Percentiles rank a stretch among this genome's conserved stretches.
These are phyloP conservation scores for Populus hybrid DNA, from an alignment of 441 rosid species.

Conservation along the genomic window DNA sequence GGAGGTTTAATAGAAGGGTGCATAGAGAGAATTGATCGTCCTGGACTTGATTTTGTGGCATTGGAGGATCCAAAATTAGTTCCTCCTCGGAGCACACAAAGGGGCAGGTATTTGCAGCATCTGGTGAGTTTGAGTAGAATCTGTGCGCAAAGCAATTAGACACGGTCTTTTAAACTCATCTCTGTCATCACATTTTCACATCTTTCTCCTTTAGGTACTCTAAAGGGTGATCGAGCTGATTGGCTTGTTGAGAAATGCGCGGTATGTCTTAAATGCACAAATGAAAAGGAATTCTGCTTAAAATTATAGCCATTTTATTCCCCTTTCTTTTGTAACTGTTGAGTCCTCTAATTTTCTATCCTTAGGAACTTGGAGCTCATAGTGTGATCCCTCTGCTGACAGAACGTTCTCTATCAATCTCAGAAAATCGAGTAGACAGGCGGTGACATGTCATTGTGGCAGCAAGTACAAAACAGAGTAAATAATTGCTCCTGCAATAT, in stretches of 20 bases:
- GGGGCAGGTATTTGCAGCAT: conserved; percentile 88
- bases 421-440: conserved; percentile 76
- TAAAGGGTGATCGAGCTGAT: conserved; percentile 87
- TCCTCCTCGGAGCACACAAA: conserved; percentile 44
- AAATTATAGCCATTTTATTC: neutral
- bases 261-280: conserved; percentile 35
- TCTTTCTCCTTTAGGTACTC: conserved; percentile 47
- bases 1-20: conserved; percentile 69
- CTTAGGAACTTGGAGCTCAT: conserved; percentile 80
- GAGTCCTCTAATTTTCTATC: neutral
- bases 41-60: conserved; percentile 62
- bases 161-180: neutral
- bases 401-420: conserved; percentile 60
- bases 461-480: conserved; percentile 69
- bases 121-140: conserved; percentile 39
- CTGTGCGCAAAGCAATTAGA: neutral
- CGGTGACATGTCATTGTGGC: conserved; percentile 69
- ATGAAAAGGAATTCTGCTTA: neutral
- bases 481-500: conserved; percentile 11
- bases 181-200: neutral
- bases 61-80: conserved; percentile 49
- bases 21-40: conserved; percentile 56
- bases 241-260: conserved; percentile 95
- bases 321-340: conserved; percentile 1
- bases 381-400: conserved; percentile 84